phyloP scores from a whole-genome alignment of 495 filamentous ascomycete genomes.

The Neohortaea acidophila region DNA sequence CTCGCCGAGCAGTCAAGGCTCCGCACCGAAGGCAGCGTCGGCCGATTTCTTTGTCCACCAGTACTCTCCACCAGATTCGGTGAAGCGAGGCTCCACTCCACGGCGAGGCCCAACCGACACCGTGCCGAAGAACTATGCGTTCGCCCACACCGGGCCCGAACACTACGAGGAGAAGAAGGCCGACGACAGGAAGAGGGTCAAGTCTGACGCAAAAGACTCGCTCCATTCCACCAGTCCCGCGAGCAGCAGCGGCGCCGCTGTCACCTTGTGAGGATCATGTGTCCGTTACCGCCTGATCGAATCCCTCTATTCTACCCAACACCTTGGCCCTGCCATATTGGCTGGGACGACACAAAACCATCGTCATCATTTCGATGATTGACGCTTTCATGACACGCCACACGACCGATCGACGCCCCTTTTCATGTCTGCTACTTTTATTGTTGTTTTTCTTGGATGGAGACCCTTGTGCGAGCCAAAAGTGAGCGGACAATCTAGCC shows the following conservation, averaged over 20 bases:
- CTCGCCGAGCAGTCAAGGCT: too few species aligned
- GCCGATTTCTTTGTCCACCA: constrained; percentile 17
- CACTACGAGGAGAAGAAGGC: constrained; percentile 12
- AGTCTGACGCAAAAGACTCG: not conserved
- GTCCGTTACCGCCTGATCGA: too few species aligned
- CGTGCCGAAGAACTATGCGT: constrained; percentile 16
- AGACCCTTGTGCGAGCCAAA: too few species aligned
- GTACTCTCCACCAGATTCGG: constrained; percentile 16
- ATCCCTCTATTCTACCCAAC: constrained; percentile 1
- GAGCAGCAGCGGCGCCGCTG: constrained; percentile 1
- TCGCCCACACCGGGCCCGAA: constrained; percentile 13
- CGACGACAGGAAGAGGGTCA: not conserved
- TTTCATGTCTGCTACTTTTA: too few species aligned
- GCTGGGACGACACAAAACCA: too few species aligned
- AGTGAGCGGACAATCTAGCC: too few species aligned
- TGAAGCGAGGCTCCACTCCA: constrained; percentile 11
- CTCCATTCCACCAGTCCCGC: not conserved
- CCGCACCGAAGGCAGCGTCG: too few species aligned
- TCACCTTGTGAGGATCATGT: not conserved
- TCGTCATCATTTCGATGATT: too few species aligned
- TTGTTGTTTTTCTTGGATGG: too few species aligned
- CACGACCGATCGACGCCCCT: too few species aligned
- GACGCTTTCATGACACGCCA: too few species aligned
- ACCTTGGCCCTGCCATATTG: too few species aligned
- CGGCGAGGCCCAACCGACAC: constrained; percentile 4